Percentiles rank a stretch among this genome's conserved stretches.
Conservation (phyloP, 257 asterid genomes). For the Sherardia arvensis region DNA sequence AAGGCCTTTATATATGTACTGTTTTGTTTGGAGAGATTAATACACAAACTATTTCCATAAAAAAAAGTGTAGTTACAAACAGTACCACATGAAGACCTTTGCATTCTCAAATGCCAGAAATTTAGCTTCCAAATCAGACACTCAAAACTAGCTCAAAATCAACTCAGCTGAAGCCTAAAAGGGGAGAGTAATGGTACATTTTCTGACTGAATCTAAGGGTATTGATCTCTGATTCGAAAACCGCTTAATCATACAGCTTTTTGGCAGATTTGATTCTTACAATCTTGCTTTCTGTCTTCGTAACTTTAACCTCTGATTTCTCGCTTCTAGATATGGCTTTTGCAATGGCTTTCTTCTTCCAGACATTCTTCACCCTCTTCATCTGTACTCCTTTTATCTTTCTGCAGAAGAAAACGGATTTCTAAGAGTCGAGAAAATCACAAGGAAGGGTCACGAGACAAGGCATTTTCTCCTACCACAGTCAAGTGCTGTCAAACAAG, state of each 20-base stretch:
- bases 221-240: neutral
- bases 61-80: no score
- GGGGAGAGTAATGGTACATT: neutral
- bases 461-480: neutral
- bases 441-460: neutral
- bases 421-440: neutral
- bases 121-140: neutral
- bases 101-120: no score
- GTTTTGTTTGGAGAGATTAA: no score
- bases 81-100: no score
- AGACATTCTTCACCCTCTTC: slow-evolving; percentile 58
- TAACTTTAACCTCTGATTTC: slow-evolving; percentile 33
- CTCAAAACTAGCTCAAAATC: neutral
- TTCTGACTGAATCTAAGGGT: neutral
- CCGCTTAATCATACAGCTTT: slow-evolving; percentile 39
- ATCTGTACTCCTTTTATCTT: slow-evolving; percentile 43
- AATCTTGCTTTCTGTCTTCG: slow-evolving; percentile 43
- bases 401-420: slow-evolving; percentile 24
- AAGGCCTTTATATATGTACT: no score
- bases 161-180: neutral
- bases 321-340: slow-evolving; percentile 54
- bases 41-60: no score
- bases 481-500: neutral
- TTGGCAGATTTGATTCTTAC: slow-evolving; percentile 50
- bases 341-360: slow-evolving; percentile 60